Evolutionary conservation across 2,329 filamentous ascomycete genomes (phyloP).

Genomic region (Dothistroma pini): DNA sequence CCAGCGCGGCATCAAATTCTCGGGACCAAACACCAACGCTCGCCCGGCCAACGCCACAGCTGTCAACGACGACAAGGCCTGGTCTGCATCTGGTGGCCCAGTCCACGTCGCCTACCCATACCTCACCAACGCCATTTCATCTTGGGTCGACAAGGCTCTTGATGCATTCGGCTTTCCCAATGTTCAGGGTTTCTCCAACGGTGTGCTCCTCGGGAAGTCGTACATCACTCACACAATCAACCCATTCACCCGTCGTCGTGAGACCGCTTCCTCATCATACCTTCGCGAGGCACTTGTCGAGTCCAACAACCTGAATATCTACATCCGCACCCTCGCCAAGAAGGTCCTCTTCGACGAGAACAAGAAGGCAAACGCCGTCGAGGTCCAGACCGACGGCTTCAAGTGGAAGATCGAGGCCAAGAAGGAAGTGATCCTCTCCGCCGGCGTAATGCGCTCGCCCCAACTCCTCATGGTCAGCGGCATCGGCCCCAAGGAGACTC

Average conservation of each 20-base stretch:
- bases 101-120: slow-evolving; percentile 5
- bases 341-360: slow-evolving; percentile 33
- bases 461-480: slow-evolving; percentile 37
- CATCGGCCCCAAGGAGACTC: slow-evolving; percentile 29
- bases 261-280: slow-evolving; percentile 28
- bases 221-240: not conserved
- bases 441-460: slow-evolving; percentile 42
- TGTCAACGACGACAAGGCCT: not conserved
- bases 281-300: slow-evolving; percentile 27
- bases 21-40: not conserved
- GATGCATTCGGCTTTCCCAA: slow-evolving; percentile 1
- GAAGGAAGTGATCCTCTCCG: slow-evolving; percentile 45
- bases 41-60: slow-evolving; percentile 7
- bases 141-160: not conserved
- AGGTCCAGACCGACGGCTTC: slow-evolving; percentile 25
- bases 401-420: slow-evolving; percentile 29
- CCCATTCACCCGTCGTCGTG: not conserved
- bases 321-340: slow-evolving; percentile 33
- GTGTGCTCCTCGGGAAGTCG: not conserved
- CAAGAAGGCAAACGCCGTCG: slow-evolving; percentile 30
- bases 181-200: not conserved
- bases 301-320: slow-evolving; percentile 33
- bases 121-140: slow-evolving; percentile 1
- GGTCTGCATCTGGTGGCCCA: not conserved
- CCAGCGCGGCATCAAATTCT: slow-evolving; percentile 6